Evolutionary conservation across 2,329 filamentous ascomycete species (phyloP), one percentile per base, ranked within the genome.

Genomic region (Paecilomyces niveus): DNA sequence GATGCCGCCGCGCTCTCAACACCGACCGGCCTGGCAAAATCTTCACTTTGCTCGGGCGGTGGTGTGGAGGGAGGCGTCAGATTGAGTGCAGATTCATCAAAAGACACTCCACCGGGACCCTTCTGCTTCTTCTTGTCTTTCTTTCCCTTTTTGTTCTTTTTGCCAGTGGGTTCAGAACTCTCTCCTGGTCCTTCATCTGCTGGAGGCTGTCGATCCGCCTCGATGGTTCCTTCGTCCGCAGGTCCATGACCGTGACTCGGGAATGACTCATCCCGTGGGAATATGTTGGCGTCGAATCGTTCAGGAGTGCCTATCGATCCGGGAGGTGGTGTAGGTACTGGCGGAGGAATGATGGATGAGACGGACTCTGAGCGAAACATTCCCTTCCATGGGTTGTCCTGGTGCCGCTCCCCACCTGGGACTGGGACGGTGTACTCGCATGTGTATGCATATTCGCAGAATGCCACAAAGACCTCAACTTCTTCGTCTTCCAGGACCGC

Each of bases 401-500:
- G 13, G n/a, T 39, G 35, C 13, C n/a, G 35, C 3, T 39, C 35
- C 6, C 4, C 15, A 54, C 18, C 32, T 9, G 21, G 29, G 11
- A 50, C 26, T 58, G 61, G 3, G 71, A 77, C 29, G 75, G 64
- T 71, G 60, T 81, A 81, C 56, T 79, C 71, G 9, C 78, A 77
- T 0, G 76, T 80, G 59, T 81, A 82, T 11, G 78, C 77, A 70
- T 76, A 81, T 61, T 81, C 74, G 60, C 73, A 76, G 62, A 82
- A 81, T 1, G 74, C 74, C 29, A 76, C 68, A 59, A 82, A 81
- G 1, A 78, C 80, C 52, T 76, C 74, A 11, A 78, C 78, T 59
- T 81, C 77, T 54, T 79, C 72, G 3, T 80, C 76, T 55, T 79
- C 76, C 58, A 79, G 62, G 18, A 76, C 70, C 11, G 74, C 76